Conservation (phyloP, 495 filamentous ascomycete species). For the Neurospora pannonica region DNA sequence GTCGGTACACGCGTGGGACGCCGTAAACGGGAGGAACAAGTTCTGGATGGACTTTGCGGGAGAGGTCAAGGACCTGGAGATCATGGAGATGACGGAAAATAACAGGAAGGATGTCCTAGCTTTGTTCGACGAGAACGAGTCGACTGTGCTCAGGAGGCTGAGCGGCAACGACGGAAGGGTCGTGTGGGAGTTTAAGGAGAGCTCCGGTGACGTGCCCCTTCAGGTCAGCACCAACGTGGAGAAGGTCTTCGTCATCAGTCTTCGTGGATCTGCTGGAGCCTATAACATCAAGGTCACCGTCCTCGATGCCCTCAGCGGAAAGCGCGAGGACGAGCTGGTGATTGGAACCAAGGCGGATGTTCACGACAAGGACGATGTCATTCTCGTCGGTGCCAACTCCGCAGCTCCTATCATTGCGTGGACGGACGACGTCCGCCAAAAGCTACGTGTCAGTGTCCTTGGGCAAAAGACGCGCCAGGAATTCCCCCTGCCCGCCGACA, state of each 20-base stretch:
- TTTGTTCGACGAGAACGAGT: conserved; percentile 49
- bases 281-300: conserved; percentile 65
- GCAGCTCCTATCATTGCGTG: conserved; percentile 74
- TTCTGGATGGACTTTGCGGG: conserved; percentile 59
- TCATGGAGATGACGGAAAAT: conserved; percentile 60
- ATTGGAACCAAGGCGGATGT: conserved; percentile 69
- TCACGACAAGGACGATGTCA: conserved; percentile 52
- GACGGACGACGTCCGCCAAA: conserved; percentile 59
- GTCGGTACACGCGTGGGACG: conserved; percentile 72
- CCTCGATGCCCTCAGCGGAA: conserved; percentile 62
- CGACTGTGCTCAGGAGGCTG: conserved; percentile 56
- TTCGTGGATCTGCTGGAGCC: conserved; percentile 58
- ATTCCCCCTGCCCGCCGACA: conserved; percentile 45
- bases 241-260: conserved; percentile 65
- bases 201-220: conserved; percentile 60
- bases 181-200: conserved; percentile 66
- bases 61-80: conserved; percentile 65
- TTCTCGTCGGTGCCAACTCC: conserved; percentile 77
- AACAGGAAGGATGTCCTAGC: conserved; percentile 61
- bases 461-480: conserved; percentile 57
- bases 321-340: conserved; percentile 51
- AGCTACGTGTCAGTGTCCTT: conserved; percentile 70
- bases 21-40: conserved; percentile 63
- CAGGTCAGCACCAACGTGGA: conserved; percentile 69
- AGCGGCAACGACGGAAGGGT: conserved; percentile 63